A percentile compares a stretch with the other conserved stretches of the same genome.
Conservation (phyloP, 495 filamentous ascomycete species). For the Penicillium paxilli region DNA sequence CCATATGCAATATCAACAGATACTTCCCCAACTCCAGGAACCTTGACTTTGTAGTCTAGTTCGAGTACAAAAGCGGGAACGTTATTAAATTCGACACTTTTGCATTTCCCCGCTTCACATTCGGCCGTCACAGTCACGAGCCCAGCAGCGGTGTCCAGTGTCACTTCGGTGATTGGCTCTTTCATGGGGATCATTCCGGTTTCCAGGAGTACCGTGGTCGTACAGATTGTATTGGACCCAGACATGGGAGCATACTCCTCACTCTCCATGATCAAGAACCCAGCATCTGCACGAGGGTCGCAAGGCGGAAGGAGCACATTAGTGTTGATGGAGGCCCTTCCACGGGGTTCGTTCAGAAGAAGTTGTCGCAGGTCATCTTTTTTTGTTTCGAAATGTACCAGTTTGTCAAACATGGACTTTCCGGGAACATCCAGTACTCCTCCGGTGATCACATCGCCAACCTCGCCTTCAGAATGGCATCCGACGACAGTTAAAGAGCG, state of each 20-base stretch:
- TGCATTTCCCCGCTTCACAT: conserved; percentile 36
- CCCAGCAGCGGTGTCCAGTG: conserved; percentile 33
- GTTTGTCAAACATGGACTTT: conserved; percentile 34
- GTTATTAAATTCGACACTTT: conserved; percentile 34
- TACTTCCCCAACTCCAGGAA: conserved; percentile 29
- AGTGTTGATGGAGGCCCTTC: conserved; percentile 30
- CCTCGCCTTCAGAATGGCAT: conserved; percentile 32
- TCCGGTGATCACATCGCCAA: conserved; percentile 36
- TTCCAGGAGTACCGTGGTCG: conserved; percentile 34
- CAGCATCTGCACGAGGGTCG: conserved; percentile 33
- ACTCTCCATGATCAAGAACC: conserved; percentile 42
- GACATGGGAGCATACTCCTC: conserved; percentile 41
- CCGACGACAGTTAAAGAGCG: conserved; percentile 31
- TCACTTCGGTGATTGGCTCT: conserved; percentile 29
- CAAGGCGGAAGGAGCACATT: conserved; percentile 39
- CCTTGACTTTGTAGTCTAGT: conserved; percentile 29
- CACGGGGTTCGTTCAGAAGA: conserved; percentile 38
- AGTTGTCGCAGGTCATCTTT: conserved; percentile 31
- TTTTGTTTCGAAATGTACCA: conserved; percentile 26
- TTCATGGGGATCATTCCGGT: conserved; percentile 39
- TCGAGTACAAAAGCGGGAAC: conserved; percentile 35
- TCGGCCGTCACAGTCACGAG: conserved; percentile 31
- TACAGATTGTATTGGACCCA: conserved; percentile 36
- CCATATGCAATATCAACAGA: conserved; percentile 36
- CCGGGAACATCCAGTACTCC: conserved; percentile 35